phyloP scores from a whole-genome alignment of 2,329 filamentous ascomycete genomes.

The Penicillium sp. region DNA sequence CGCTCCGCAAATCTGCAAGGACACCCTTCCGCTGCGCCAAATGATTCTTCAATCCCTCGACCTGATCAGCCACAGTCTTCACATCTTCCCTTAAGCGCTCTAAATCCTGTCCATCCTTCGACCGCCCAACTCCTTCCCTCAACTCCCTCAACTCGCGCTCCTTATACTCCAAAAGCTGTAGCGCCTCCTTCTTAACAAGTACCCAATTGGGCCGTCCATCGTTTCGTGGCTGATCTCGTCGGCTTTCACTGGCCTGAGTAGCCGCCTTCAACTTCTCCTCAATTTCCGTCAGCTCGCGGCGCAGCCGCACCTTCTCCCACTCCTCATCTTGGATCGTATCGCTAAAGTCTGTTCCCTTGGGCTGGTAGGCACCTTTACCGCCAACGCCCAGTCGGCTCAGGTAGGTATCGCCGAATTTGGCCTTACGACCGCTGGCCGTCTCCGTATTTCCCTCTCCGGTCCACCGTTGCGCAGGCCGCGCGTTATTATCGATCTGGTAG shows the following conservation, averaged over 20 bases:
- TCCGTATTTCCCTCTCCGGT: conserved; percentile 74
- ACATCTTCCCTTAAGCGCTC: conserved; percentile 83
- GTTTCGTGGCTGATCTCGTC: conserved; percentile 55
- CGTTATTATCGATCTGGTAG: conserved; percentile 84
- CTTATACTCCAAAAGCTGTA: conserved; percentile 95
- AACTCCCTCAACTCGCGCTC: conserved; percentile 69
- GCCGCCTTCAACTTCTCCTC: conserved; percentile 84
- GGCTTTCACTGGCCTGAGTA: conserved; percentile 68
- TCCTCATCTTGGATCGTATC: conserved; percentile 81
- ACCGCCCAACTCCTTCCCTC: conserved; percentile 59
- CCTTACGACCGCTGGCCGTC: conserved; percentile 83
- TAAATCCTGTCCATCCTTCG: conserved; percentile 67
- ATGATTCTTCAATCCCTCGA: conserved; percentile 85
- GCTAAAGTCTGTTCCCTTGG: conserved; percentile 86
- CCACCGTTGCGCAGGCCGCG: conserved; percentile 71
- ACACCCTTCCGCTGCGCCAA: conserved; percentile 72
- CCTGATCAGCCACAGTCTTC: conserved; percentile 86
- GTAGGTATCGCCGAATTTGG: conserved; percentile 97
- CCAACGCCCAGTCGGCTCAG: conserved; percentile 80
- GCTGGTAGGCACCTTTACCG: conserved; percentile 73
- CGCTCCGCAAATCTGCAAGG: conserved; percentile 71
- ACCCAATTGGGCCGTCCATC: conserved; percentile 78
- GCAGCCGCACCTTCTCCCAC: conserved; percentile 94
- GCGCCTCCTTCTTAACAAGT: conserved; percentile 88
- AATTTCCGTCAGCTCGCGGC: conserved; percentile 86